A percentile compares a stretch with the other conserved stretches of the same genome.
Evolutionary conservation across 2,329 filamentous ascomycete genomes (phyloP).

Genomic region (Keithomyces neogunnii): DNA sequence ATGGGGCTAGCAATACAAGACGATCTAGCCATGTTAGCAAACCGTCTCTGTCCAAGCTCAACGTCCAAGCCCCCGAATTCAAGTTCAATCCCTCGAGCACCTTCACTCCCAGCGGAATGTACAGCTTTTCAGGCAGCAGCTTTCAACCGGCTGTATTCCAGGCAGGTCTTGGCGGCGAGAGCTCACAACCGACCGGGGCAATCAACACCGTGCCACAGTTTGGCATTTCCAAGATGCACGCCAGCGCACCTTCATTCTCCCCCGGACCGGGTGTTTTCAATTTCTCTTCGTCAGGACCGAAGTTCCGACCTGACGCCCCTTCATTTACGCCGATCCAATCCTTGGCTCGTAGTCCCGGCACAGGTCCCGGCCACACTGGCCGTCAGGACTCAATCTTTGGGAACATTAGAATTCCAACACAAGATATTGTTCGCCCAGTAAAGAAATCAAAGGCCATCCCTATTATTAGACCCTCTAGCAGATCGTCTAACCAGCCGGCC

Average conservation of each 20-base stretch:
- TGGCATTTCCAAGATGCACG: conserved; percentile 51
- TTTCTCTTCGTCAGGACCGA: conserved; percentile 57
- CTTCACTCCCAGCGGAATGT: conserved; percentile 39
- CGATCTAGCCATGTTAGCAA: conserved; percentile 55
- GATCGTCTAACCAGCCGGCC: conserved; percentile 28
- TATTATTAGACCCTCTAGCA: conserved; percentile 60
- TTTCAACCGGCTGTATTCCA: conserved; percentile 44
- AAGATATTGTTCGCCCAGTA: conserved; percentile 54
- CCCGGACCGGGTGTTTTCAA: conserved; percentile 58
- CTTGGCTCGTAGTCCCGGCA: conserved; percentile 35
- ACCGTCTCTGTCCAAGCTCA: conserved; percentile 68
- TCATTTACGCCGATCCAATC: conserved; percentile 58
- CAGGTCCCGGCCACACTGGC: conserved; percentile 35
- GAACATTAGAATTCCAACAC: conserved; percentile 54
- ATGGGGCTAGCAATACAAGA: conserved; percentile 27
- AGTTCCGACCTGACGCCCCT: conserved; percentile 69
- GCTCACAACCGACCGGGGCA: conserved; percentile 9
- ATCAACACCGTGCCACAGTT: conserved; percentile 21
- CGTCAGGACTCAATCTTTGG: conserved; percentile 55
- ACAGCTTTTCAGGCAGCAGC: conserved; percentile 36
- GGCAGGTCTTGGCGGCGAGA: conserved; percentile 16
- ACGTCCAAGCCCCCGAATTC: conserved; percentile 85
- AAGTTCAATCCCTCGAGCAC: conserved; percentile 56
- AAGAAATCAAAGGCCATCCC: conserved; percentile 79
- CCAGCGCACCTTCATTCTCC: conserved; percentile 61